Evolutionary conservation across 495 filamentous ascomycete genomes (phyloP).

Genomic region (Ascobolus immersus): DNA sequence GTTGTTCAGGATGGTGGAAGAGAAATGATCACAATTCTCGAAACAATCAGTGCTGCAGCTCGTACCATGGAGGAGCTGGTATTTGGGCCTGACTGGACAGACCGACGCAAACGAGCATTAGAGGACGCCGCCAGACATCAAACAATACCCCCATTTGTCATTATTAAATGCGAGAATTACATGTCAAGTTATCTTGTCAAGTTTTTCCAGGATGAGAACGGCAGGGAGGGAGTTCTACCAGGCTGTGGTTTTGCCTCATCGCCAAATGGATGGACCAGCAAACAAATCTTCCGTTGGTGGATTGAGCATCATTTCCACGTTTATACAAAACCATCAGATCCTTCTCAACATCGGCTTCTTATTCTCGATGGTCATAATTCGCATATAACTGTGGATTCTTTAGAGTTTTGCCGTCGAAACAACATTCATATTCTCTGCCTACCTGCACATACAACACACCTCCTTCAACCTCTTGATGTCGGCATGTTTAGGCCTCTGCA

Average conservation of each 20-base stretch:
- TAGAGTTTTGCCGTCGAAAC: background rate
- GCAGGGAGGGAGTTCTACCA: constrained; percentile 8
- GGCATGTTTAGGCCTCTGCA: constrained; percentile 9
- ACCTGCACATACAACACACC: background rate
- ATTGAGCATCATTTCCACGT: constrained; percentile 9
- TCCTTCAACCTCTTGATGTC: background rate
- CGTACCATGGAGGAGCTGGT: background rate
- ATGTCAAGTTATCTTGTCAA: no score
- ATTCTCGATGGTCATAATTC: constrained; percentile 1
- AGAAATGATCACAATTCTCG: background rate
- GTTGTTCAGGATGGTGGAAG: background rate
- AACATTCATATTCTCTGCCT: background rate
- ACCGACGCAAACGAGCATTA: background rate
- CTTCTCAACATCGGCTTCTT: background rate
- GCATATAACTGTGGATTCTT: background rate
- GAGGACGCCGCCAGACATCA: no score
- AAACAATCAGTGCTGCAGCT: no score
- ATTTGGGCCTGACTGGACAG: background rate
- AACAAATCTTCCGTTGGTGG: constrained; percentile 8
- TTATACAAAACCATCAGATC: constrained; percentile 1
- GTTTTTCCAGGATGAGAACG: no score
- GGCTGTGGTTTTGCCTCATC: constrained; percentile 4
- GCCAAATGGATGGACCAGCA: constrained; percentile 5
- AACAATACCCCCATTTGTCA: no score
- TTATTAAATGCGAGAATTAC: no score